Percentiles rank a stretch among this genome's conserved stretches.
These are phyloP conservation scores for Aspergillus tanneri DNA, from an alignment of 2,329 filamentous ascomycete genomes.

Conservation along the genomic window DNA sequence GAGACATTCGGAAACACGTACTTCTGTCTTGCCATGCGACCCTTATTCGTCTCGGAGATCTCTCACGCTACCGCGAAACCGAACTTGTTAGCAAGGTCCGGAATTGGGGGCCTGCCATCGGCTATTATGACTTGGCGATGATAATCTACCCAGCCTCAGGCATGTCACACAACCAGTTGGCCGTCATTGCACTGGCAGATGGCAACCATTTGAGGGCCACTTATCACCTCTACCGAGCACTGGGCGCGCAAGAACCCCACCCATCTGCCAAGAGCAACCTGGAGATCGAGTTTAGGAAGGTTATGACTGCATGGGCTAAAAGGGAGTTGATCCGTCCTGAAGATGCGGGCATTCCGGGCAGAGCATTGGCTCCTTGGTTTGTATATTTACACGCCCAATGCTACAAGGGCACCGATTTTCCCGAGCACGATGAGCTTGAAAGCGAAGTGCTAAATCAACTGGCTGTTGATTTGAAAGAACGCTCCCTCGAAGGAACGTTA, in stretches of 20 bases:
- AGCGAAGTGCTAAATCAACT: constrained; percentile 79
- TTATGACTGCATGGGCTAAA: constrained; percentile 57
- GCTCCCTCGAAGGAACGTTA: constrained; percentile 63
- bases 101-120: constrained; percentile 75
- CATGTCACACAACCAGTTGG: constrained; percentile 84
- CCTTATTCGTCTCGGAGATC: constrained; percentile 82
- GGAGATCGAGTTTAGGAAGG: constrained; percentile 72
- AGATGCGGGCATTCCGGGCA: constrained; percentile 50
- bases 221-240: constrained; percentile 84
- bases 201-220: constrained; percentile 78
- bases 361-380: constrained; percentile 76
- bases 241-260: constrained; percentile 72
- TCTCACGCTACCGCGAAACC: constrained; percentile 78
- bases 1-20: constrained; percentile 59
- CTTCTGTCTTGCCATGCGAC: constrained; percentile 76
- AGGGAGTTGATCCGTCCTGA: constrained; percentile 51
- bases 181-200: constrained; percentile 75
- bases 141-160: constrained; percentile 77
- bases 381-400: constrained; percentile 81
- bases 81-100: constrained; percentile 71
- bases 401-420: constrained; percentile 72
- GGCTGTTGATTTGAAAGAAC: constrained; percentile 68
- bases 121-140: constrained; percentile 80
- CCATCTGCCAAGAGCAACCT: constrained; percentile 74
- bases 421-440: constrained; percentile 77